phyloP scores from a whole-genome alignment of 129 eudicot genomes.

The Chrysanthemum lavandulifolium region DNA sequence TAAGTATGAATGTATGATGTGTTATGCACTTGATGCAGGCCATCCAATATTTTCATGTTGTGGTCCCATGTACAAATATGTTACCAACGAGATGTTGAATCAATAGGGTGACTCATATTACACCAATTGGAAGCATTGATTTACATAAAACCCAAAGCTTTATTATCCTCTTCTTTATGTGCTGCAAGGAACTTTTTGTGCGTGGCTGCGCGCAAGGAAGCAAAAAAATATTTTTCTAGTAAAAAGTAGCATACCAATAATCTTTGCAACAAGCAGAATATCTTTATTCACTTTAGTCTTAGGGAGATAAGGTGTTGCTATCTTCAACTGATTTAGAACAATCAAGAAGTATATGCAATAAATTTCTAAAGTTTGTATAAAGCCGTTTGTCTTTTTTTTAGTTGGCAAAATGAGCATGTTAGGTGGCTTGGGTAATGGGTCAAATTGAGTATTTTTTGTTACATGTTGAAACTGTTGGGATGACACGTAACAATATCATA shows the following conservation, averaged over 20 bases:
- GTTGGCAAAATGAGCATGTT: too few relatives aligned
- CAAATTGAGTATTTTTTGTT: not conserved
- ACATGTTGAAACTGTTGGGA: too few relatives aligned
- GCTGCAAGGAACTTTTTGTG: too few relatives aligned
- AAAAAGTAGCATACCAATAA: not conserved
- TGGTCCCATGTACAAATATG: not conserved
- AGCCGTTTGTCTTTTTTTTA: too few relatives aligned
- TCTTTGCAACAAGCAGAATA: not conserved
- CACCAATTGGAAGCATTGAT: too few relatives aligned
- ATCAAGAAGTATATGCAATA: not conserved
- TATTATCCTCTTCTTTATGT: too few relatives aligned
- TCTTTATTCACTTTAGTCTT: not conserved
- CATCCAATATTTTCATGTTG: not conserved
- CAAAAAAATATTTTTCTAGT: too few relatives aligned
- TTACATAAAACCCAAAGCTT: too few relatives aligned
- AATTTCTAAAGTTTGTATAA: too few relatives aligned
- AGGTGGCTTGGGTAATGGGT: not conserved
- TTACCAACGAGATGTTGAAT: not conserved
- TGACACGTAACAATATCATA: too few relatives aligned
- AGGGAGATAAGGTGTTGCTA: slow-evolving; percentile 10
- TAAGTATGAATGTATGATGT: not conserved
- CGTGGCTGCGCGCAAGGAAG: too few relatives aligned
- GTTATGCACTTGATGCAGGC: too few relatives aligned
- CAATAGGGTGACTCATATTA: not conserved
- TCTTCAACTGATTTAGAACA: not conserved